Conservation (phyloP, 2,329 filamentous ascomycete species). For the Cladophialophora yegresii region DNA sequence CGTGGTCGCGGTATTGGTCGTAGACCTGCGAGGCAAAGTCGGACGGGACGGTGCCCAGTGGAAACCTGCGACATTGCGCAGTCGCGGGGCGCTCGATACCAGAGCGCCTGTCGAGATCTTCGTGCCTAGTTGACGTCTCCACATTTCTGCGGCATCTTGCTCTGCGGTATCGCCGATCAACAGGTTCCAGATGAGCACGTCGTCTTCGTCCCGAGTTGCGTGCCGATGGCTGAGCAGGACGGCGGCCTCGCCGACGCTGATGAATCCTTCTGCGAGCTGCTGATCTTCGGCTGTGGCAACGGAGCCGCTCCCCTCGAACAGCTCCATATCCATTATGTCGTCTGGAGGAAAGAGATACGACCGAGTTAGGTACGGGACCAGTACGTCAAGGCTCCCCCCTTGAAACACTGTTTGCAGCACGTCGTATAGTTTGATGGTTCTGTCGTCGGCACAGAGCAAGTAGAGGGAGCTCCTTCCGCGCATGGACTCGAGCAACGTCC, state of each 20-base stretch:
- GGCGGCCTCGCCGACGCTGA: slow-evolving; percentile 30
- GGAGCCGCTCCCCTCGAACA: slow-evolving; percentile 15
- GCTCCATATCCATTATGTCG: slow-evolving; percentile 19
- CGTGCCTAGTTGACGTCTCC: slow-evolving; percentile 20
- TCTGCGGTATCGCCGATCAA: slow-evolving; percentile 21
- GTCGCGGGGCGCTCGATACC: slow-evolving; percentile 15
- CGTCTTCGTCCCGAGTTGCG: slow-evolving; percentile 34
- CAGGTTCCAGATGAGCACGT: slow-evolving; percentile 35
- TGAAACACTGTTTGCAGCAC: background rate
- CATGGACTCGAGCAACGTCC: slow-evolving; percentile 38
- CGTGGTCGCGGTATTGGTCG: background rate
- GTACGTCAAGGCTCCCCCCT: background rate
- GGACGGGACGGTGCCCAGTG: background rate
- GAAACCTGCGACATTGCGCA: background rate
- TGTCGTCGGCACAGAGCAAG: background rate
- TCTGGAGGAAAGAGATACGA: slow-evolving; percentile 11
- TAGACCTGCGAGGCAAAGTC: background rate
- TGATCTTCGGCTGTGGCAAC: slow-evolving; percentile 17
- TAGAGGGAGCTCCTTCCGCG: background rate
- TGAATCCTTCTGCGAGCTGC: slow-evolving; percentile 16
- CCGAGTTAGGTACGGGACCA: background rate
- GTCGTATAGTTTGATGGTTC: background rate
- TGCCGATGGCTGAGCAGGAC: slow-evolving; percentile 36
- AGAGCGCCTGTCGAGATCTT: slow-evolving; percentile 20
- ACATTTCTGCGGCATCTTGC: slow-evolving; percentile 20